phyloP scores from a whole-genome alignment of 192 early-diverging fungal genomes.

The Funneliformis mosseae region DNA sequence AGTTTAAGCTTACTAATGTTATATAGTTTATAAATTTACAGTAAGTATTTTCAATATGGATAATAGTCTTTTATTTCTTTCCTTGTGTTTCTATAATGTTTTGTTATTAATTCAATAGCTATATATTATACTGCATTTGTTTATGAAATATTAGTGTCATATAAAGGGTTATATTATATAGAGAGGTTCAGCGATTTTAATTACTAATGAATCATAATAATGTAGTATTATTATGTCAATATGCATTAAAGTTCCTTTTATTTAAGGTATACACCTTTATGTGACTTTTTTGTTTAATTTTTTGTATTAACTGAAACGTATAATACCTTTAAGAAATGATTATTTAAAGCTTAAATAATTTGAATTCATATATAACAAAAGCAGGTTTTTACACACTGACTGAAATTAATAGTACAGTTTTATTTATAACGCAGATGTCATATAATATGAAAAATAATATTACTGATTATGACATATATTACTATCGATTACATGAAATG shows the following conservation, averaged over 20 bases:
- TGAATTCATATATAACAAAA: too few relatives aligned
- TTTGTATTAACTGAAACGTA: too few relatives aligned
- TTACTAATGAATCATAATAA: background rate
- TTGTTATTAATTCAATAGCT: background rate
- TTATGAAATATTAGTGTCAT: background rate
- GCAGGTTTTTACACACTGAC: too few relatives aligned
- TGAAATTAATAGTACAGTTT: too few relatives aligned
- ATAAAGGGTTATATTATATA: constrained; percentile 1
- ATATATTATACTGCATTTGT: constrained; percentile 3
- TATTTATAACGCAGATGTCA: too few relatives aligned
- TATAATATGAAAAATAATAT: too few relatives aligned
- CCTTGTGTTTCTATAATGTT: background rate
- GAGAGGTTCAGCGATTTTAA: constrained; percentile 3
- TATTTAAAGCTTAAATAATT: too few relatives aligned
- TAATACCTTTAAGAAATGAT: too few relatives aligned
- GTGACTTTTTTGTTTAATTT: too few relatives aligned
- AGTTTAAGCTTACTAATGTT: background rate
- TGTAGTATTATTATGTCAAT: background rate
- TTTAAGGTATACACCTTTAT: constrained; percentile 5
- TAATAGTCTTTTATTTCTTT: background rate
- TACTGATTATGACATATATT: too few relatives aligned
- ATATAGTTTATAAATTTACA: constrained; percentile 1
- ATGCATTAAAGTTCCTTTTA: background rate
- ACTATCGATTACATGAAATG: too few relatives aligned
- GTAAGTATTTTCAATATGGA: constrained; percentile 20